Base-by-base conservation (phyloP, 371 early-diverging fungal species). In the Saksenaea oblongispora region DNA sequence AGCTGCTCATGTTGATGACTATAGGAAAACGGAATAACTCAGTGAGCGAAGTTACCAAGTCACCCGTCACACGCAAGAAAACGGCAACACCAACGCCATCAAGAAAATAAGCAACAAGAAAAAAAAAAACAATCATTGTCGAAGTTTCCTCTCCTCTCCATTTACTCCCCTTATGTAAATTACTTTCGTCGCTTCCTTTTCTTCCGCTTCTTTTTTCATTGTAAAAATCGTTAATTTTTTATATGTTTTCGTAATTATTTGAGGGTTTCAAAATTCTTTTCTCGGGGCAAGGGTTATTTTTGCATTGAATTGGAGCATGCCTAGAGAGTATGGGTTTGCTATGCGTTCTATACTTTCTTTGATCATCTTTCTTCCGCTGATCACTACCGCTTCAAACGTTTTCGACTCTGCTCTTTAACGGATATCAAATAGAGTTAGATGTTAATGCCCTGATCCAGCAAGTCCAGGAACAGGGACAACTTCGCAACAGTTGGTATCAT, bases 71-170 rank as follows among this genome's bases (percentile, higher is more conserved):
- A 22, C 51, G 51, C 51, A 47, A 47, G 51, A 47, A 47, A 22
- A 47, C 51, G 24, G 51, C 51, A 47, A 47, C 51, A 22, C 51
- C 51, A n/a, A 47, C 51, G 22, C 51, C 51, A 47, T 47, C 51
- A 47, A 47, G 51, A 47, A 47, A 47, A 47, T 47, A 47, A 47
- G 51, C 31, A 31, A 31, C 31, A 31, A 31, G 31, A 31, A 47
- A 47, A 47, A 47, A 47, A 47, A 39, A 39, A 22, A 22, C n/a
- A 10, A 22, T 47, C 51, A 47, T 47, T 47, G 51, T 47, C 22
- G 18, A 47, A 47, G 51, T 47, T 22, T 47, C 51, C 51, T 47
- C 27, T 47, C 17, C 51, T 17, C 11, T 22, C 51, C 51, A 47
- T 10, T 22, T 5, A 47, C 11, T 22, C 51, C 51, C 22, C 51